Evolutionary conservation across 768 basidiomycete species (phyloP).

Genomic region (Gloeopeniophorella convolvens): DNA sequence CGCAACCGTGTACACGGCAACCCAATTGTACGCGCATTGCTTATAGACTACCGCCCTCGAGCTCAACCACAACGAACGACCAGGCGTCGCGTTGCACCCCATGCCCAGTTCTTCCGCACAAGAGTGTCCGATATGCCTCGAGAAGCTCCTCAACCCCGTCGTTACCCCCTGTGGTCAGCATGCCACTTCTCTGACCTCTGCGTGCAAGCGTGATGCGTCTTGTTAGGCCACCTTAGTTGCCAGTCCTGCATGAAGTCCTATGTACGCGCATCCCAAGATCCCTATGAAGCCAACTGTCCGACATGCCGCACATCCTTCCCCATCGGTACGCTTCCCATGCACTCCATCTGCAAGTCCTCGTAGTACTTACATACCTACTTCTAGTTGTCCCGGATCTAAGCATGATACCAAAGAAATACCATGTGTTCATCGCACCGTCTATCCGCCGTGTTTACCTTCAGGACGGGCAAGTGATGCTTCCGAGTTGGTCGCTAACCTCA

Average conservation of each 20-base stretch:
- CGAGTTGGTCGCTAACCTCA: neutral
- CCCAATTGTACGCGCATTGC: too few relatives aligned
- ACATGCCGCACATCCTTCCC: slow-evolving; percentile 15
- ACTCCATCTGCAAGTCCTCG: neutral
- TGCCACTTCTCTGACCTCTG: neutral
- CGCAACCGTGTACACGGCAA: too few relatives aligned
- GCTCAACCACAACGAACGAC: too few relatives aligned
- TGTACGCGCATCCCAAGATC: neutral
- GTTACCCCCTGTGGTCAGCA: slow-evolving; percentile 17
- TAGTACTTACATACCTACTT: neutral
- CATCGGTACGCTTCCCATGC: neutral
- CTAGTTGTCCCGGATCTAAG: slow-evolving; percentile 8
- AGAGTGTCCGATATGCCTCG: slow-evolving; percentile 18
- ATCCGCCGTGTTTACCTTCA: slow-evolving; percentile 15
- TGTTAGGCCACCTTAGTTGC: slow-evolving; percentile 17
- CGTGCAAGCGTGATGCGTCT: neutral
- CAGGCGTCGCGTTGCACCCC: too few relatives aligned
- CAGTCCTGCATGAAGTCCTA: slow-evolving; percentile 2
- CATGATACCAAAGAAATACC: slow-evolving; percentile 12
- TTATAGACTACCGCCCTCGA: too few relatives aligned
- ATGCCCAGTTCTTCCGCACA: neutral
- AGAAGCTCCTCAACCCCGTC: slow-evolving; percentile 5
- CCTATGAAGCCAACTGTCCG: slow-evolving; percentile 10
- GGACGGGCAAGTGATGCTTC: neutral
- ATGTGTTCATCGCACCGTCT: slow-evolving; percentile 5